Evolutionary conservation across 2,329 filamentous ascomycete genomes (phyloP).

Genomic region (Pseudocercospora macadamiae): DNA sequence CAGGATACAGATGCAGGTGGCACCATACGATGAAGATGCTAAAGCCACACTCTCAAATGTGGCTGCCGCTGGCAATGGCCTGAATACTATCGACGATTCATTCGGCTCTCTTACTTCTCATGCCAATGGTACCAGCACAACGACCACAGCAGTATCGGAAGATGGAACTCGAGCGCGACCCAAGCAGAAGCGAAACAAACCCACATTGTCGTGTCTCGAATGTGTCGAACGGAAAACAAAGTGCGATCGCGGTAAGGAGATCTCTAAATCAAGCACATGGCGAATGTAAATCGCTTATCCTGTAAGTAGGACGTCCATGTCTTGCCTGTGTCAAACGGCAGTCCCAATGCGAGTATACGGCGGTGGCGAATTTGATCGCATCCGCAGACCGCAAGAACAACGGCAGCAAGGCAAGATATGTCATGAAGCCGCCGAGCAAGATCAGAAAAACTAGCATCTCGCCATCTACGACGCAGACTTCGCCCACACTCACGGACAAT

Average conservation of each 20-base stretch:
- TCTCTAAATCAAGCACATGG: neutral
- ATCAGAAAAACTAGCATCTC: slow-evolving; percentile 36
- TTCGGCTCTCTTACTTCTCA: neutral
- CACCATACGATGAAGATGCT: slow-evolving; percentile 2
- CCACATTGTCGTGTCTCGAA: slow-evolving; percentile 75
- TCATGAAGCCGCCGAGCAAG: slow-evolving; percentile 41
- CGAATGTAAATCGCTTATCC: neutral
- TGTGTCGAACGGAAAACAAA: slow-evolving; percentile 85
- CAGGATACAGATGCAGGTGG: slow-evolving; percentile 5
- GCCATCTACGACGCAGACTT: slow-evolving; percentile 23
- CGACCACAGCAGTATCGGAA: no score
- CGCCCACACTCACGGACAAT: slow-evolving; percentile 33
- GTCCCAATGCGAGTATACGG: slow-evolving; percentile 74
- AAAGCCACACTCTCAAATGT: neutral
- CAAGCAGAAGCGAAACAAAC: slow-evolving; percentile 83
- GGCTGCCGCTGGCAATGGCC: neutral
- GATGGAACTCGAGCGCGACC: slow-evolving; percentile 26
- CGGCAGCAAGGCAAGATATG: slow-evolving; percentile 34
- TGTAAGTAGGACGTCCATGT: slow-evolving; percentile 57
- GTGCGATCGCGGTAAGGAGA: slow-evolving; percentile 63
- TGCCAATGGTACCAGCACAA: neutral
- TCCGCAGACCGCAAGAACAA: slow-evolving; percentile 50
- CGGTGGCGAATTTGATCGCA: slow-evolving; percentile 71
- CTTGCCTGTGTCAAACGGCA: slow-evolving; percentile 72
- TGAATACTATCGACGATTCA: no score